Base-by-base conservation (phyloP, 2,329 filamentous ascomycete genomes). In the Sphaerulina musiva region DNA sequence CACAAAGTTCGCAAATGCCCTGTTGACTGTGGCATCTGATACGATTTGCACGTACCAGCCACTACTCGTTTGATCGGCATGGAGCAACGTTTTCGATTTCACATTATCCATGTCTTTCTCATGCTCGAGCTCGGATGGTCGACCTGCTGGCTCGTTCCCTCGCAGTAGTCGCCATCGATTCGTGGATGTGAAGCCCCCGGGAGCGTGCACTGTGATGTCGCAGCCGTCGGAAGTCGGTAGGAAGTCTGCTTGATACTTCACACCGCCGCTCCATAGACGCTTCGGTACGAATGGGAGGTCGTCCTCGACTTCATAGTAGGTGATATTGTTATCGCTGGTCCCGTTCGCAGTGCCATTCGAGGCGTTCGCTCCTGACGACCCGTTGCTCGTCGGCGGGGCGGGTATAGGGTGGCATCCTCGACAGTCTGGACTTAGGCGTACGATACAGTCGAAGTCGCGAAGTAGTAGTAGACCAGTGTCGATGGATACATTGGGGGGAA, bases 211-310 rank as follows among this genome's bases (percentile, higher is more conserved):
- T 9, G 63, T 67, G 58, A 70, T 69, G 53, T 68, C 64, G 59
- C 68, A 70, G 41, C 68, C 68, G 31, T 69, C 62, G 10, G 54
- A 53, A 20, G 54, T 58, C 0, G 63, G 62, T 4, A 64, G 40
- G 55, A 65, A 70, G 43, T 67, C 62, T 14, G 66, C 66, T 1
- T 54, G 60, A 56, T 70, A 70, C 42, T 52, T 61, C 8, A 69
- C 67, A 12, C 66, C 62, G 34, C 68, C 68, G 29, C 47, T 54
- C 68, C 68, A 70, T 1, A 70, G 59, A 17, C 57, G 57, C 53
- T 65, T 68, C 3, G 68, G 68, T 14, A 70, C 66, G 60, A 70
- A 70, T 2, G 66, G 63, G 1, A 69, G 63, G n/a, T 67, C 66
- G 58, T 69, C 67, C 56, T 68, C 66, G 17, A 69, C 67, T 44